These are phyloP conservation scores for Arthroderma sp. DNA, from an alignment of 2,329 filamentous ascomycete species.

Conservation along the genomic window DNA sequence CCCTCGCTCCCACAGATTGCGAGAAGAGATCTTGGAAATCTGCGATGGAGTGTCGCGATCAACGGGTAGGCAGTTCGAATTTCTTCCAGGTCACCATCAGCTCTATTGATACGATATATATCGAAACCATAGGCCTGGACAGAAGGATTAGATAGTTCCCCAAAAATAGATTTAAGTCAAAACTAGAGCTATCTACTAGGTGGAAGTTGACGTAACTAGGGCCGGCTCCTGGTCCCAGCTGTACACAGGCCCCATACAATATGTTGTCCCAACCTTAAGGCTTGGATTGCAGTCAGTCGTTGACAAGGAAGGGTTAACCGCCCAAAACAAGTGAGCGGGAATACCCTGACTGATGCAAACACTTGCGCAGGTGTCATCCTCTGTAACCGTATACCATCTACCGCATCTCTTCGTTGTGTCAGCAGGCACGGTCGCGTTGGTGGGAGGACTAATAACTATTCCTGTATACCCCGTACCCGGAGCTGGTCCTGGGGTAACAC, in stretches of 20 bases:
- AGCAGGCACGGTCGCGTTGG: conserved; percentile 10
- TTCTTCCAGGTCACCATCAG: not conserved
- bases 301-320: conserved; percentile 12
- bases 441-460: conserved; percentile 4
- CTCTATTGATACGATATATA: no score
- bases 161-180: no score
- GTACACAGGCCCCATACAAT: conserved; percentile 1
- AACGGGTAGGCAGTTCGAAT: not conserved
- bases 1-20: not conserved
- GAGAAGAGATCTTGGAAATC: not conserved
- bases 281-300: conserved; percentile 4
- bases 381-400: conserved; percentile 10
- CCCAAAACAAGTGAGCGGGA: conserved; percentile 8
- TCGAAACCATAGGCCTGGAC: no score
- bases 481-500: not conserved
- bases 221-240: no score
- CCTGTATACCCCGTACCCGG: conserved; percentile 3
- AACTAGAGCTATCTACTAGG: no score
- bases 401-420: conserved; percentile 12
- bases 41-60: no score
- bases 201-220: no score
- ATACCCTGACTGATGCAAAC: conserved; percentile 13
- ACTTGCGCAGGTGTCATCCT: conserved; percentile 11
- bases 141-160: no score
- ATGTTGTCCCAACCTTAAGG: not conserved